phyloP scores from a whole-genome alignment of 768 basidiomycete species.

The Pleurotus platypus region DNA sequence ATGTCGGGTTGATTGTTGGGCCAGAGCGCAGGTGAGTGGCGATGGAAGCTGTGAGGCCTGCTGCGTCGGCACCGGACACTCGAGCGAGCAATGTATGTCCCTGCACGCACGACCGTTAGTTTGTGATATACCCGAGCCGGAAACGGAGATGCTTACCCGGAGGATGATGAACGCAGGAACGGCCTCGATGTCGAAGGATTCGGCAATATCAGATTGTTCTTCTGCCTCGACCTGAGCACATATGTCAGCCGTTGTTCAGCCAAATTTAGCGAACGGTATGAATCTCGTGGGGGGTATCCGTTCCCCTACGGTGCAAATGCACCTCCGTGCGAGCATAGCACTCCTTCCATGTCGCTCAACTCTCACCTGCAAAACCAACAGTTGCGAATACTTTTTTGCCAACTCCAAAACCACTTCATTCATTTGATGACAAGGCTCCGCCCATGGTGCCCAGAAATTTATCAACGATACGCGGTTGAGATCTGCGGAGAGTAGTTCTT shows the following conservation, averaged over 20 bases:
- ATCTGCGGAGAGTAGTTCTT: conserved; percentile 69
- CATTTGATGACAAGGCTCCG: conserved; percentile 87
- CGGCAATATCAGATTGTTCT: conserved; percentile 74
- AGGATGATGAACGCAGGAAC: conserved; percentile 87
- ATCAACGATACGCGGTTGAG: conserved; percentile 80
- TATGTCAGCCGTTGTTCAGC: not conserved
- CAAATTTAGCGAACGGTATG: not conserved
- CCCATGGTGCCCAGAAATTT: conserved; percentile 95
- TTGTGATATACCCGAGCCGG: not conserved
- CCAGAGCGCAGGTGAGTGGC: conserved; percentile 42
- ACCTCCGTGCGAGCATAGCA: no score
- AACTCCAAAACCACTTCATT: conserved; percentile 74
- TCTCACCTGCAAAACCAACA: conserved; percentile 72
- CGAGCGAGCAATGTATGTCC: conserved; percentile 84
- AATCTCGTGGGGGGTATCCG: no score
- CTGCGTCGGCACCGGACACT: conserved; percentile 78
- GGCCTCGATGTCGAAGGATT: conserved; percentile 87
- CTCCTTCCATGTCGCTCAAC: not conserved
- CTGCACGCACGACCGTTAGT: conserved; percentile 33
- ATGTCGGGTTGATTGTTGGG: conserved; percentile 37
- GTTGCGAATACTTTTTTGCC: conserved; percentile 61
- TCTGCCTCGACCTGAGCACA: conserved; percentile 75
- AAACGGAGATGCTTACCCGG: conserved; percentile 43
- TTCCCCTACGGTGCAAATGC: no score
- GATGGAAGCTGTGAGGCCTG: conserved; percentile 56